These are phyloP conservation scores for Mycoemilia scoparia DNA, from an alignment of 192 early-diverging fungal genomes.

Conservation along the genomic window DNA sequence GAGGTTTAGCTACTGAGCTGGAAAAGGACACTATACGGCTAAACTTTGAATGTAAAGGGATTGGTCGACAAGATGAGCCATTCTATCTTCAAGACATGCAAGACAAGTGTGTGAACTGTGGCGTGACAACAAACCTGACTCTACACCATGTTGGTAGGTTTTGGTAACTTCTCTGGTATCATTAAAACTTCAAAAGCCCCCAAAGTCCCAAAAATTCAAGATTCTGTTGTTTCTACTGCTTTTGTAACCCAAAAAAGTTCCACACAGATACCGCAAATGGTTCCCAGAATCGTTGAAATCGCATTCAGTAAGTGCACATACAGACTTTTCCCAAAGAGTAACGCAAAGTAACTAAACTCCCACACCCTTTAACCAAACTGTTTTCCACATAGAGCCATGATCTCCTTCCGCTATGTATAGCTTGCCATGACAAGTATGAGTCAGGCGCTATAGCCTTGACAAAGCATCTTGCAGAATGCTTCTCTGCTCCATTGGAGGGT, in stretches of 20 bases:
- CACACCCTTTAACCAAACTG: too few relatives aligned
- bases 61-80: conserved; percentile 13
- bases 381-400: too few relatives aligned
- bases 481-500: conserved; percentile 16
- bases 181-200: too few relatives aligned
- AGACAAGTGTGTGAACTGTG: conserved; percentile 18
- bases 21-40: conserved; percentile 23
- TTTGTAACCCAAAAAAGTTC: too few relatives aligned
- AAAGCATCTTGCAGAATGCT: conserved; percentile 13
- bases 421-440: conserved; percentile 24
- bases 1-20: conserved; percentile 10
- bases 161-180: too few relatives aligned
- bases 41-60: conserved; percentile 21
- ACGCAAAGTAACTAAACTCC: too few relatives aligned
- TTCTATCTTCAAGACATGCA: conserved; percentile 29
- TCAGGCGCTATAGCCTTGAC: conserved; percentile 9
- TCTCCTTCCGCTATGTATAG: conserved; percentile 16
- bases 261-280: conserved; percentile 18
- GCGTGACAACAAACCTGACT: conserved; percentile 3
- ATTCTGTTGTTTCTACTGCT: too few relatives aligned
- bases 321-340: too few relatives aligned
- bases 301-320: too few relatives aligned
- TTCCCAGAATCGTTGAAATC: conserved; percentile 19
- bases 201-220: too few relatives aligned
- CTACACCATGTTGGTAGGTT: conserved; percentile 26